Evolutionary conservation across 2,329 filamentous ascomycete species (phyloP).

Genomic region (Polychaeton citri): DNA sequence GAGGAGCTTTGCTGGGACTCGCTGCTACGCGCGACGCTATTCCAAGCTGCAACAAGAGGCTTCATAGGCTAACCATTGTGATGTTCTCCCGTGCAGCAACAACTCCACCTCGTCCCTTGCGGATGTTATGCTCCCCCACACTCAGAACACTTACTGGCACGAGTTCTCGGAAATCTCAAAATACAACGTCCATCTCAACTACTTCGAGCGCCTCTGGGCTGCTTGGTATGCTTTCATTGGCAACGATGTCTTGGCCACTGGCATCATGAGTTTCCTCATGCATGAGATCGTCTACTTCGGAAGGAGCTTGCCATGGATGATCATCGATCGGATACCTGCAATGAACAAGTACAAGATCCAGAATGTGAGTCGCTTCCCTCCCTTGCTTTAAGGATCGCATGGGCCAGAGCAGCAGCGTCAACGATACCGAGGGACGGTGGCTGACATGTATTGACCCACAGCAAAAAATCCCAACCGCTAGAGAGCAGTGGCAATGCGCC

Average conservation of each 20-base stretch:
- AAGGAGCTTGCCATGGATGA: slow-evolving; percentile 76
- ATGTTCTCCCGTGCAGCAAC: slow-evolving; percentile 7
- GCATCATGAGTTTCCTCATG: slow-evolving; percentile 93
- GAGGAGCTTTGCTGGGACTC: neutral
- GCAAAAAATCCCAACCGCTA: slow-evolving; percentile 79
- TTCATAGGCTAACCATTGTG: too few relatives aligned
- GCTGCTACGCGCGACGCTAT: neutral
- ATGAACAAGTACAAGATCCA: slow-evolving; percentile 96
- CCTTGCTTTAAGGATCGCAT: neutral
- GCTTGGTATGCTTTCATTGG: slow-evolving; percentile 97
- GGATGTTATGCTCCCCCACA: slow-evolving; percentile 24
- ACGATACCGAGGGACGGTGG: neutral
- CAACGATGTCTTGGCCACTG: slow-evolving; percentile 91
- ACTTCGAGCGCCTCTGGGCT: slow-evolving; percentile 79
- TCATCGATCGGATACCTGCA: slow-evolving; percentile 75
- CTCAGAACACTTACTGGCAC: slow-evolving; percentile 48
- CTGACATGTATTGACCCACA: slow-evolving; percentile 18
- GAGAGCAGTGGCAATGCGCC: slow-evolving; percentile 91
- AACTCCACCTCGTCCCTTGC: slow-evolving; percentile 20
- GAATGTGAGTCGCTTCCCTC: slow-evolving; percentile 40
- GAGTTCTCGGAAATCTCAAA: slow-evolving; percentile 52
- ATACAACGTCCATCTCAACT: slow-evolving; percentile 75
- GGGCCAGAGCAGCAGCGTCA: neutral
- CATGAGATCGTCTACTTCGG: slow-evolving; percentile 95
- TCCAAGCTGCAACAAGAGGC: too few relatives aligned